Base-by-base conservation (phyloP, 148 eudicot species). In the Rhododendron molle region DNA sequence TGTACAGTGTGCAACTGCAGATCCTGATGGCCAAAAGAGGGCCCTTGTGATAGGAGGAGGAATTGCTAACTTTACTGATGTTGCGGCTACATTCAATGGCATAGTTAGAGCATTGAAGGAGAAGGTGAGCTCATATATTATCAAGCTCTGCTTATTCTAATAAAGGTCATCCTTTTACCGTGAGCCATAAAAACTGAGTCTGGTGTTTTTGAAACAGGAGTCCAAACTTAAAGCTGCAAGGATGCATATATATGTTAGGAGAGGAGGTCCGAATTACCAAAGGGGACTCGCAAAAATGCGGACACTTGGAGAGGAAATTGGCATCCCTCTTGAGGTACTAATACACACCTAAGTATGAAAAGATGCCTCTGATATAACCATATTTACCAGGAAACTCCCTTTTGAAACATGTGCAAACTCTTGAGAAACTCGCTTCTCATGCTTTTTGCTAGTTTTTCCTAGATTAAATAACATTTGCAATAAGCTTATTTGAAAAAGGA, bases 211-310 rank as follows among this genome's bases (percentile, higher is more conserved):
- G 26, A n/a, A 81, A 83, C 87, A 92, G 94, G 94, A 92, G n/a
- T 81, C 96, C 16, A 97, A 97, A 92, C 98, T 97, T 65, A 97
- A 97, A 88, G 98, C 99, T 81, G 96, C 99, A 38, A 89, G 92
- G 85, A 93, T 97, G 99, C 92, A 93, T 85, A 87, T 97, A 28
- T 97, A 93, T 84, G 99, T 97, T 44, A 92, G 99, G 92, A 91
- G 99, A 94, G 99, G 99, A 83, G 99, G 99, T 89, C 99, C 99
- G 49, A 97, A 97, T 87, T 97, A 95, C 91, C 99, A 97, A 84
- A 95, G 87, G 87, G 99, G 99, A 86, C 93, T 97, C 23, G 98
- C 98, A 21, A 95, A 91, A 87, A 97, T 97, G 99, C 90, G 99
- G 71, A 44, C 86, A 81, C 95, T 97, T 30, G 99, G 96, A 58